phyloP scores from a whole-genome alignment of 1,284 basidiomycete genomes.

The Cerrena zonata region DNA sequence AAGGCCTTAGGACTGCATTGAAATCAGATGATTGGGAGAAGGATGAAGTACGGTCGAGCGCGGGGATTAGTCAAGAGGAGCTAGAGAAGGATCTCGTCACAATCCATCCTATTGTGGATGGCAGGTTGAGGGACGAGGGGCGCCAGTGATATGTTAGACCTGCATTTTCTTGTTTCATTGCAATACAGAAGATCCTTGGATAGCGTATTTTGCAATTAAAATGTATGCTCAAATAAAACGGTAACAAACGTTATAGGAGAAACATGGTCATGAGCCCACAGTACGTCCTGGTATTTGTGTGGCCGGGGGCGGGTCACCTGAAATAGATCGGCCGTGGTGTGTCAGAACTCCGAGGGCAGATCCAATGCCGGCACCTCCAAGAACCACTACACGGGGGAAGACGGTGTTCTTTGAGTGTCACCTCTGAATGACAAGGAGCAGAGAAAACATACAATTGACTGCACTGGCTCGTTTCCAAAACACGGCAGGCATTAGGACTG shows the following conservation, averaged over 20 bases:
- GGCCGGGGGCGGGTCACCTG: constrained; percentile 44
- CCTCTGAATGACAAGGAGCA: background rate
- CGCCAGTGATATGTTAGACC: no score
- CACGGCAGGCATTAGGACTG: constrained; percentile 57
- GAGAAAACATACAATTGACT: constrained; percentile 44
- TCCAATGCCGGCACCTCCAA: constrained; percentile 67
- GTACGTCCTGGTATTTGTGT: constrained; percentile 26
- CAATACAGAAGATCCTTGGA: no score
- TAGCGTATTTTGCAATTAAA: no score
- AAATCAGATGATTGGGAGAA: constrained; percentile 22
- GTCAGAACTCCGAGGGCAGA: constrained; percentile 51
- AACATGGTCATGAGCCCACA: background rate
- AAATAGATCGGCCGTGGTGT: constrained; percentile 45
- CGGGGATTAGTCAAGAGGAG: constrained; percentile 19
- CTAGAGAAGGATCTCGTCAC: constrained; percentile 53
- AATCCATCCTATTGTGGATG: constrained; percentile 68
- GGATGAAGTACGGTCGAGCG: no score
- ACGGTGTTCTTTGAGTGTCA: background rate
- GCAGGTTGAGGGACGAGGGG: constrained; percentile 62
- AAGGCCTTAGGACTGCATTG: constrained; percentile 6
- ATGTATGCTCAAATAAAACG: no score
- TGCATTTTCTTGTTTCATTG: no score
- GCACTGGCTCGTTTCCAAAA: constrained; percentile 60
- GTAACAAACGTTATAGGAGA: no score
- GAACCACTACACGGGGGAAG: constrained; percentile 41